Percentiles rank a stretch among this genome's conserved stretches.
Conservation (phyloP, 2,329 filamentous ascomycete species). For the Diaporthe nobilis region DNA sequence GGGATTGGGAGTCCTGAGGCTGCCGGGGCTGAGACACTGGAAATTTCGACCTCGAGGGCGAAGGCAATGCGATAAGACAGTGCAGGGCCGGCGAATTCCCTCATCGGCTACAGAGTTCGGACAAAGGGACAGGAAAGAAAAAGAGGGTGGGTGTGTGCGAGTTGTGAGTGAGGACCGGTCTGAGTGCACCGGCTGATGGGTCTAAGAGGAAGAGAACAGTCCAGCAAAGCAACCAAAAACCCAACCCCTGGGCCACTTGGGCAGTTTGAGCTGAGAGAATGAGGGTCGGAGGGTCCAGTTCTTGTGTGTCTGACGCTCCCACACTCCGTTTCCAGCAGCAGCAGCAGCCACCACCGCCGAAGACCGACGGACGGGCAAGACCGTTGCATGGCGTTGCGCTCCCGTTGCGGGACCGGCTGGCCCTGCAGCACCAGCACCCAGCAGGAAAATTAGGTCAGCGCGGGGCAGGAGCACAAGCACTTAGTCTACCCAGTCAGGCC, state of each 20-base stretch:
- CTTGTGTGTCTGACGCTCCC: conserved; percentile 19
- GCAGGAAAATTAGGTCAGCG: conserved; percentile 35
- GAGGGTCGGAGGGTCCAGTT: conserved; percentile 23
- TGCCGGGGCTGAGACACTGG: not conserved
- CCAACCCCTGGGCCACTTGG: conserved; percentile 18
- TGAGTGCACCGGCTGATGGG: not conserved
- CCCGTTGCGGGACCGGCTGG: conserved; percentile 34
- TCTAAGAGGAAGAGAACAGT: conserved; percentile 1
- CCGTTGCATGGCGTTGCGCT: conserved; percentile 30
- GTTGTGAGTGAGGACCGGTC: not conserved
- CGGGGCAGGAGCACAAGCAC: conserved; percentile 50
- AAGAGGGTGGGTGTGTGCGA: not conserved
- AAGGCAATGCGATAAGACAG: not conserved
- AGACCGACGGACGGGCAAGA: conserved; percentile 25
- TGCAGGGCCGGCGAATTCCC: not conserved
- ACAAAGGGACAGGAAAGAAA: conserved; percentile 21
- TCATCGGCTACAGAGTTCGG: conserved; percentile 25
- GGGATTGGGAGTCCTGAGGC: not conserved
- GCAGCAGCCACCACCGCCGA: conserved; percentile 5
- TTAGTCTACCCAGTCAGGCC: conserved; percentile 72
- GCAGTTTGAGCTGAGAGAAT: conserved; percentile 7
- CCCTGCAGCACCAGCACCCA: not conserved
- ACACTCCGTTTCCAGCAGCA: conserved; percentile 4
- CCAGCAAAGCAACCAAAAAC: conserved; percentile 1
- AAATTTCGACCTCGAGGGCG: not conserved